These are phyloP conservation scores for Corylus avellana DNA, from an alignment of 306 rosid genomes.

Conservation along the genomic window DNA sequence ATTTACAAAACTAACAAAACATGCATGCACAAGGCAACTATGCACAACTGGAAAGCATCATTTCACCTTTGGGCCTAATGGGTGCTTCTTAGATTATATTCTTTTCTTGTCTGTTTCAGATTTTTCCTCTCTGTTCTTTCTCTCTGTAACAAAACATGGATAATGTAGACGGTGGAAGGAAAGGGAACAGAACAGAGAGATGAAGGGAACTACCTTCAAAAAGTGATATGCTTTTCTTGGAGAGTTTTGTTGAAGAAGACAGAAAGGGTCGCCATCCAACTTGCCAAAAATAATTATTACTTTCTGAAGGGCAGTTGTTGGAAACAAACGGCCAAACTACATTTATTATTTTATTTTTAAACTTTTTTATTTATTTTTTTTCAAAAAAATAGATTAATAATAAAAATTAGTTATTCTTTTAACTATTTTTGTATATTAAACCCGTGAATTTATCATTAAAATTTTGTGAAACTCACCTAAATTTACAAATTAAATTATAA, in stretches of 20 bases:
- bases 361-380: not conserved
- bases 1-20: not conserved
- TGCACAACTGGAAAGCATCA: not conserved
- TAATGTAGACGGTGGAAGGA: constrained; percentile 11
- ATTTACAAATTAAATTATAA: too few species aligned
- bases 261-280: constrained; percentile 19
- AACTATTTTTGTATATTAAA: too few species aligned
- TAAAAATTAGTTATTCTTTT: too few species aligned
- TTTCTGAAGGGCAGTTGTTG: constrained; percentile 15
- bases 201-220: not conserved
- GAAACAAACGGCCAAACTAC: constrained; percentile 14
- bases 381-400: too few species aligned
- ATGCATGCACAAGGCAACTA: not conserved
- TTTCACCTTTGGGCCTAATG: not conserved
- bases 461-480: too few species aligned
- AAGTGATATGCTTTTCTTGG: constrained; percentile 23
- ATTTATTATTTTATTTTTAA: not conserved
- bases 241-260: constrained; percentile 21
- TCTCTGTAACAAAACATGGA: not conserved
- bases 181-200: not conserved
- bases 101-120: not conserved
- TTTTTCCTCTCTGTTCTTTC: not conserved
- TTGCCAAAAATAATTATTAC: constrained; percentile 10
- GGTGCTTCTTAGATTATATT: not conserved
- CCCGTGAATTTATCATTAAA: too few species aligned